phyloP scores from a whole-genome alignment of 2,329 filamentous ascomycete species.

The Aureobasidium sp. region DNA sequence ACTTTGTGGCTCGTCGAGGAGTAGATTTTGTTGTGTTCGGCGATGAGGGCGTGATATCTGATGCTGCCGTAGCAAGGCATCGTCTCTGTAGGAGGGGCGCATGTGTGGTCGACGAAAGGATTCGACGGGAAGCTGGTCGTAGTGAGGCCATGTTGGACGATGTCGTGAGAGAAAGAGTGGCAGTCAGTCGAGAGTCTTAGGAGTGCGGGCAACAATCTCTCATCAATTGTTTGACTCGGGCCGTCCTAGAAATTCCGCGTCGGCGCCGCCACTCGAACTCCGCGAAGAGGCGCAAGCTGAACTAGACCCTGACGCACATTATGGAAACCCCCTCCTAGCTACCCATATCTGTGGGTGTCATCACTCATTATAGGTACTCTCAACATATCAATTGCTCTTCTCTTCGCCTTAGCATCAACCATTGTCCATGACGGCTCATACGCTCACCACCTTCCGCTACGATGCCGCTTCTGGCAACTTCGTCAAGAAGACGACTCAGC shows the following conservation, averaged over 20 bases:
- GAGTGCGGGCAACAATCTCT: background rate
- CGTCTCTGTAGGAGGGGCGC: conserved; percentile 24
- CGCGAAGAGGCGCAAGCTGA: background rate
- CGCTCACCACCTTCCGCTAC: conserved; percentile 2
- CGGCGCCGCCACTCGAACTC: conserved; percentile 3
- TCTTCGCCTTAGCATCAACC: background rate
- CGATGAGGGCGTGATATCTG: conserved; percentile 25
- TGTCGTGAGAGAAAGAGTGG: background rate
- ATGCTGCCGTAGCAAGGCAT: conserved; percentile 36
- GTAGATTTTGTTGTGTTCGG: conserved; percentile 24
- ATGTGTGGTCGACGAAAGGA: conserved; percentile 20
- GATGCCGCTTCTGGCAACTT: conserved; percentile 13
- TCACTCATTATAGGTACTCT: background rate
- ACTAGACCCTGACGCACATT: background rate
- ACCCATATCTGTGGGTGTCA: background rate
- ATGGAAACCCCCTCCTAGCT: background rate
- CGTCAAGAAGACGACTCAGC: conserved; percentile 15
- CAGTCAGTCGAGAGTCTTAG: background rate
- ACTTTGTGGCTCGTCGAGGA: conserved; percentile 42
- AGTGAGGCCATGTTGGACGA: conserved; percentile 19
- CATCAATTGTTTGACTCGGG: conserved; percentile 1
- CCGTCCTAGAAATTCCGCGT: conserved; percentile 4
- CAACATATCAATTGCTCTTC: background rate
- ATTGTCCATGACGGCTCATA: background rate
- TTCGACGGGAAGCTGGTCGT: conserved; percentile 19